Percentiles rank a stretch among this genome's conserved stretches.
Conservation (phyloP, 2,329 filamentous ascomycete species). For the Huntiella abstrusa region DNA sequence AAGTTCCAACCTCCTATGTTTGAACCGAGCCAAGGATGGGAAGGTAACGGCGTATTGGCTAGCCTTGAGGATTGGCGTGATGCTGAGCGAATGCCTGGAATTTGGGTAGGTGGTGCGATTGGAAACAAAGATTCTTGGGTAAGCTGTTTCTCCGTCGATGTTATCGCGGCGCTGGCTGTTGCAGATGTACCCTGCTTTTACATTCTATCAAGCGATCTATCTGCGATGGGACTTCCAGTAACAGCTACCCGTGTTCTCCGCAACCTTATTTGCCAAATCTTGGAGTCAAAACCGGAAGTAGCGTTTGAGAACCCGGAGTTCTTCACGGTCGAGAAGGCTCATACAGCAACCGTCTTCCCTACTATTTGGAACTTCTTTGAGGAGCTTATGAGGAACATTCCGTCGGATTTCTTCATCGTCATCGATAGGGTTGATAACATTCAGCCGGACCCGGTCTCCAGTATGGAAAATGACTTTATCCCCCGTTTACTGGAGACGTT, state of each 20-base stretch:
- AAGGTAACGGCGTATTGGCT: slow-evolving; percentile 9
- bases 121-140: slow-evolving; percentile 4
- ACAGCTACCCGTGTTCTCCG: slow-evolving; percentile 7
- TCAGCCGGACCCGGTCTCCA: slow-evolving; percentile 6
- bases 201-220: slow-evolving; percentile 5
- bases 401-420: slow-evolving; percentile 9
- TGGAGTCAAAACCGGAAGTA: slow-evolving; percentile 6
- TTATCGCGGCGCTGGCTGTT: slow-evolving; percentile 5
- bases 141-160: slow-evolving; percentile 9
- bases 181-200: slow-evolving; percentile 7
- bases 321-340: slow-evolving; percentile 5
- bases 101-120: slow-evolving; percentile 9
- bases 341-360: slow-evolving; percentile 2
- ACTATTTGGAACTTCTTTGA: slow-evolving; percentile 9
- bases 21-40: slow-evolving; percentile 5
- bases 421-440: slow-evolving; percentile 10
- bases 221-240: slow-evolving; percentile 1
- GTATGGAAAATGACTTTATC: slow-evolving; percentile 4
- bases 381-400: slow-evolving; percentile 3
- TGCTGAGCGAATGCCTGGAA: background rate
- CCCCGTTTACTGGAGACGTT: slow-evolving; percentile 4
- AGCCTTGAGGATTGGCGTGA: slow-evolving; percentile 7
- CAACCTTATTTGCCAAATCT: slow-evolving; percentile 9
- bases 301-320: slow-evolving; percentile 7
- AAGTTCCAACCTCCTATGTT: background rate